Evolutionary conservation across 371 early-diverging fungal species (phyloP).

Genomic region (Paraphysoderma sedebokerense): DNA sequence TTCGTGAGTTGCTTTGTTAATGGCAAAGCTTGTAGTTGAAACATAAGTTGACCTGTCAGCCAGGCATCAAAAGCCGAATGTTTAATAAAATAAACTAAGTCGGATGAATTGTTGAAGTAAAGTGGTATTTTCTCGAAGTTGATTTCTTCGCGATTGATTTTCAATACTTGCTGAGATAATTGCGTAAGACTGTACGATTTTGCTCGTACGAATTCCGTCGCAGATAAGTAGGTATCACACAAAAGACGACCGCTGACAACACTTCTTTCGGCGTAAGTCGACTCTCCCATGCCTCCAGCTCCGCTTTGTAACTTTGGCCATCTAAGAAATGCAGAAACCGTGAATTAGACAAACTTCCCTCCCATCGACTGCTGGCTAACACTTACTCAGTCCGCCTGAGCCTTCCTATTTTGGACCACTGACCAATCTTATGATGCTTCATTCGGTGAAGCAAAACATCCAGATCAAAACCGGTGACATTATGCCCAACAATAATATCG

Average conservation of each 20-base stretch:
- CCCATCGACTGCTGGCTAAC: background rate
- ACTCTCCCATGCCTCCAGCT: constrained; percentile 67
- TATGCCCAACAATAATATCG: constrained; percentile 93
- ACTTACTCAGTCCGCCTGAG: constrained; percentile 53
- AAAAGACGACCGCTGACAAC: constrained; percentile 80
- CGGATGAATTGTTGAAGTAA: constrained; percentile 40
- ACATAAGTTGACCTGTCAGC: constrained; percentile 64
- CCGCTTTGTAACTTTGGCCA: constrained; percentile 70
- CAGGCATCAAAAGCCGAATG: constrained; percentile 73
- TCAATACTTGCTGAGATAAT: constrained; percentile 56
- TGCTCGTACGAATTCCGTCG: constrained; percentile 71
- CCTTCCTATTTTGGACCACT: constrained; percentile 72
- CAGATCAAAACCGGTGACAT: constrained; percentile 81
- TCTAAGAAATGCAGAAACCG: background rate
- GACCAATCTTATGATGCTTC: constrained; percentile 43
- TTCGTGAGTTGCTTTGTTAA: constrained; percentile 86
- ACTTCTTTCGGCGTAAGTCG: constrained; percentile 43
- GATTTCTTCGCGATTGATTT: constrained; percentile 67
- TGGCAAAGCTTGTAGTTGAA: constrained; percentile 75
- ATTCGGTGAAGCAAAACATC: constrained; percentile 86
- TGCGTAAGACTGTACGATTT: constrained; percentile 72
- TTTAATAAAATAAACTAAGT: constrained; percentile 46
- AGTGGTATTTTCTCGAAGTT: constrained; percentile 57
- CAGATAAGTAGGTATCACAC: constrained; percentile 84
- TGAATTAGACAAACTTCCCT: background rate